Conservation (phyloP, 768 basidiomycete genomes). For the Tylopilus sp. region DNA sequence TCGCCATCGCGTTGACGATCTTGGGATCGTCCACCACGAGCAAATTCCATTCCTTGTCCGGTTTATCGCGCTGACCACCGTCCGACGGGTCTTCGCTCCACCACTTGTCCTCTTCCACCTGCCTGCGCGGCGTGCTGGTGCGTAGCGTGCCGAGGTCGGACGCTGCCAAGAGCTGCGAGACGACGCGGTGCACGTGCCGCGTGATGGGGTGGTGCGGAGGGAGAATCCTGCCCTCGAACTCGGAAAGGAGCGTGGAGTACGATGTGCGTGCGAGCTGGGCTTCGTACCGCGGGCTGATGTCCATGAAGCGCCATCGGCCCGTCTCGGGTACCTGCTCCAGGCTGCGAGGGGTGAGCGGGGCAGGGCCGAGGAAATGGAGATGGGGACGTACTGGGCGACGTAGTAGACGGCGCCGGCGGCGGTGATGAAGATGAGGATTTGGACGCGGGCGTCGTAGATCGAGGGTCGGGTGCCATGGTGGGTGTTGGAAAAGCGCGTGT, state of each 20-base stretch:
- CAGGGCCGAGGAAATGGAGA: too few relatives aligned
- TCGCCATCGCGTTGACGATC: constrained; percentile 74
- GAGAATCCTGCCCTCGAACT: constrained; percentile 56
- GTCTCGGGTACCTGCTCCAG: constrained; percentile 85
- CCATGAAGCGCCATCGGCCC: constrained; percentile 88
- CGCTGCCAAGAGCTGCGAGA: constrained; percentile 62
- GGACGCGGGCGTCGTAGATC: constrained; percentile 3
- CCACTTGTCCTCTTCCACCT: constrained; percentile 13
- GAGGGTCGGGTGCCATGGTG: too few relatives aligned
- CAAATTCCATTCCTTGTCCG: constrained; percentile 55
- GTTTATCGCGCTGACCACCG: too few relatives aligned
- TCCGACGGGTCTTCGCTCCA: constrained; percentile 26
- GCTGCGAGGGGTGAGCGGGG: constrained; percentile 34
- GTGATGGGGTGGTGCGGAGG: constrained; percentile 66
- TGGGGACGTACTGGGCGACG: too few relatives aligned
- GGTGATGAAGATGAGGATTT: neutral
- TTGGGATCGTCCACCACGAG: constrained; percentile 73
- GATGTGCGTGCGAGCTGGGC: constrained; percentile 44
- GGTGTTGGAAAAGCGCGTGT: constrained; percentile 25
- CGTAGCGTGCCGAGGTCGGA: constrained; percentile 66
- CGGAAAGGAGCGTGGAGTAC: constrained; percentile 41
- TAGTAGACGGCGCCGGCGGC: too few relatives aligned
- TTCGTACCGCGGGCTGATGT: constrained; percentile 58
- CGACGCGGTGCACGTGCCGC: constrained; percentile 66
- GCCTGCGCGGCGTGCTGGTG: constrained; percentile 7